Evolutionary conservation across 805 yeast genomes (phyloP), one percentile per base, ranked within the genome.

Genomic region (Wickerhamomyces strasburgensis): DNA sequence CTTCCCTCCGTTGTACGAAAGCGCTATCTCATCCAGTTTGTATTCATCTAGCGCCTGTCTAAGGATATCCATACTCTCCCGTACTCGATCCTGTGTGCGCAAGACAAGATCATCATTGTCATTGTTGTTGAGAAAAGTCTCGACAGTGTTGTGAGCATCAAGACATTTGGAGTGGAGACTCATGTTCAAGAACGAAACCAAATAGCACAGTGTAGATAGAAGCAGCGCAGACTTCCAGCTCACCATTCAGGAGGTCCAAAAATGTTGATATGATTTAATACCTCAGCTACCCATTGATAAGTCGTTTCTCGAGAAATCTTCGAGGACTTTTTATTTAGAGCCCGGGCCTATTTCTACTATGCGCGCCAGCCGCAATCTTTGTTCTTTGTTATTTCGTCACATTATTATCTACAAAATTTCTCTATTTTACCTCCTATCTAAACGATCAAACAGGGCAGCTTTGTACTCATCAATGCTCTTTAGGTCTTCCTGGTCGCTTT

Each of bases 1-100:
- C 55, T 93, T 93, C 2, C 98, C 98, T 9, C 98, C 98, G 56
- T 93, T 93, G 59, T 83, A 93, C 3, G 95, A 84, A 11, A 93
- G 68, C 0, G 97, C 82, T 4, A 84, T 61, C 40, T 82, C 79
- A 10, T 68, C 40, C 15, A 29, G 29, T 30, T 30, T 8, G 19
- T 29, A 38, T 14, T 24, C n/a, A 13, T 42, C 40, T 21, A 47
- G 23, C 4, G 41, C 35, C n/a, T 38, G 31, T 10, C 24, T 17
- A 9, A 45, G 34, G 4, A 39, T 27, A 5, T 19, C 23, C 24
- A 43, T 17, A 3, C 43, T 34, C 15, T 39, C 36, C 17, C 24
- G 24, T 5, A 43, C 32, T 24, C 40, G 38, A 10, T 14, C n/a
- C 34, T 44, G 38, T 13, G 43, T 40, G 24, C 36, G 15, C 19